Evolutionary conservation across 2,329 filamentous ascomycete genomes (phyloP).

Genomic region (Arthrinium puccinioides): DNA sequence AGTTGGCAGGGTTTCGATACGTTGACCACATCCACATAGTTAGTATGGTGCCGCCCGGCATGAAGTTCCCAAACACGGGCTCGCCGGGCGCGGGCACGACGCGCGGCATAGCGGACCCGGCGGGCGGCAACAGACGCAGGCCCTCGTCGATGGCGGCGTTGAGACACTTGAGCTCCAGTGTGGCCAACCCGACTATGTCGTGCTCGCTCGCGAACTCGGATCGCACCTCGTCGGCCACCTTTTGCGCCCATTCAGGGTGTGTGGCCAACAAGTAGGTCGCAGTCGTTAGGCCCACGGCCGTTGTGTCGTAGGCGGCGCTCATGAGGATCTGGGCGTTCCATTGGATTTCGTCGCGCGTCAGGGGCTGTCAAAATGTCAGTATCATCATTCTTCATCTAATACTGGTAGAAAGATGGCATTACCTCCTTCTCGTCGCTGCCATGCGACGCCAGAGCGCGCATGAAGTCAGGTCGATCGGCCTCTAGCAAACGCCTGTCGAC

Average conservation of each 20-base stretch:
- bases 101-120: background rate
- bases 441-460: background rate
- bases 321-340: background rate
- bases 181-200: background rate
- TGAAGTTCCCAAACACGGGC: background rate
- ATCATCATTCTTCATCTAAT: background rate
- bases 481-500: background rate
- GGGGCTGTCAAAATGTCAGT: background rate
- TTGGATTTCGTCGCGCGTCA: background rate
- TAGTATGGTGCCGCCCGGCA: background rate
- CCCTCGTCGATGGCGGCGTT: background rate
- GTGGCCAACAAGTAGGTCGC: background rate
- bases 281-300: background rate
- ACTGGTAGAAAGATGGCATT: background rate
- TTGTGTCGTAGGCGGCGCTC: background rate
- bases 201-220: background rate
- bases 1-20: conserved; percentile 1
- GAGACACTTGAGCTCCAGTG: background rate
- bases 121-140: background rate
- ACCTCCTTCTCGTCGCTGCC: background rate
- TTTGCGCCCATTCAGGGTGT: background rate
- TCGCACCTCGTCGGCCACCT: background rate
- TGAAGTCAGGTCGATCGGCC: background rate
- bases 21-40: background rate
- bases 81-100: background rate